Percentiles rank a stretch among this genome's conserved stretches.
phyloP scores from a whole-genome alignment of 805 yeast genomes.

The Cyberlindnera japonica region DNA sequence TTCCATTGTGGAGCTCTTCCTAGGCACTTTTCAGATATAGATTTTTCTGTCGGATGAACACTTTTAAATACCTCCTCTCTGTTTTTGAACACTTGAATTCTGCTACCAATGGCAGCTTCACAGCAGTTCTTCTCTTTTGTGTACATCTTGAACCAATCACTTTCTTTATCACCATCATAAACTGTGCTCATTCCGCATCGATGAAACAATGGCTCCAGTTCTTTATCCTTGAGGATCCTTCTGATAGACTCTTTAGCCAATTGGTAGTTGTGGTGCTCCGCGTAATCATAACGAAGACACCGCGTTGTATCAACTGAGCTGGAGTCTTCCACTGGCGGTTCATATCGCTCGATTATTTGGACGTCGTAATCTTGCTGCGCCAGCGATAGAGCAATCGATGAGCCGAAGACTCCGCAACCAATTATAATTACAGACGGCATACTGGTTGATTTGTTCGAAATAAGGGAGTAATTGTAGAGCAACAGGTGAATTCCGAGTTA shows the following conservation, averaged over 20 bases:
- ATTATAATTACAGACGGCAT: neutral
- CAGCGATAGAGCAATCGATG: constrained; percentile 35
- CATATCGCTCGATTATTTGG: constrained; percentile 10
- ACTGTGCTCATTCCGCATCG: constrained; percentile 10
- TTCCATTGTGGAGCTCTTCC: constrained; percentile 10
- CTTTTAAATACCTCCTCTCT: constrained; percentile 4
- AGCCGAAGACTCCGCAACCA: constrained; percentile 33
- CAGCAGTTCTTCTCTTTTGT: constrained; percentile 1
- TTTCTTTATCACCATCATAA: constrained; percentile 1
- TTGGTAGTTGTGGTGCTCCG: constrained; percentile 4
- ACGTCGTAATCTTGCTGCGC: constrained; percentile 5
- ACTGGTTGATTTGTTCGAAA: neutral
- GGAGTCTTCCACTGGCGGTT: constrained; percentile 14
- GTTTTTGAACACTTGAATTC: neutral
- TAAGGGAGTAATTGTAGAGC: neutral
- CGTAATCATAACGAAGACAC: constrained; percentile 11
- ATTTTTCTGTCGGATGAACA: constrained; percentile 1
- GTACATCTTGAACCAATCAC: neutral
- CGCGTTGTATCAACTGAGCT: constrained; percentile 15
- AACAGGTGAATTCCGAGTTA: too few species aligned
- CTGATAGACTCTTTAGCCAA: constrained; percentile 6
- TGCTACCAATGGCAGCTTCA: neutral
- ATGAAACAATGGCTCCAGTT: constrained; percentile 3
- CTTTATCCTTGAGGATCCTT: constrained; percentile 5
- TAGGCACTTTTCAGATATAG: neutral